Evolutionary conservation across 2,329 filamentous ascomycete species (phyloP), one percentile per base, ranked within the genome.

Genomic region (Ophiostoma himal-ulmi): DNA sequence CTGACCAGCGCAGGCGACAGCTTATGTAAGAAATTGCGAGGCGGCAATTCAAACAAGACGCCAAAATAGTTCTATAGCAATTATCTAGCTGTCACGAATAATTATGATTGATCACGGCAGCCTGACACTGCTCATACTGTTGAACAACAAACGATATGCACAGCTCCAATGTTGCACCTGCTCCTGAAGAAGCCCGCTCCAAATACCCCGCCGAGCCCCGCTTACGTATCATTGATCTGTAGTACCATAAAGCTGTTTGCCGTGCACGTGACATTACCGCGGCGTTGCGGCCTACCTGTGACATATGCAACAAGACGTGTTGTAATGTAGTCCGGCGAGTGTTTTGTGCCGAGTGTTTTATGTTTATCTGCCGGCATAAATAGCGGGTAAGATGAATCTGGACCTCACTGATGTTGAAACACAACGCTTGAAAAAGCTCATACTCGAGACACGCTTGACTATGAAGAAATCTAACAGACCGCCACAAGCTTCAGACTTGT

Each of bases 191-290:
- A 30, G 30, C 30, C 30, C 30, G 44, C 41, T 20, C 34, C 26
- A n/a, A 14, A 34, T 68, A 71, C 71, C 69, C 71, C 71, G 68
- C 71, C 68, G 62, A 68, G 68, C 54, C 68, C 71, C 69, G 70
- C 68, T 71, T 68, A 68, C 70, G 66, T 62, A 71, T 71, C 70
- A 66, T 68, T 7, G 26, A 8, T 36, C 11, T 13, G 34, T 64
- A 65, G 60, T 65, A 36, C 34, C 36, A 37, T 37, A 8, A 13
- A 39, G 36, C 20, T 65, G 34, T 39, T 26, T 37, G 26, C 20
- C 4, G 14, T 7, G 26, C 62, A 65, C 62, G 36, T 65, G 62
- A 65, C 37, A 22, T 64, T 37, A 34, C 36, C 36, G 44, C 44
- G 14, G n/a, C n/a, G 5, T 14, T 48, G 41, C 41, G 14, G 44